phyloP scores from a whole-genome alignment of 192 early-diverging fungal species.

The Phlyctochytrium planicorne region DNA sequence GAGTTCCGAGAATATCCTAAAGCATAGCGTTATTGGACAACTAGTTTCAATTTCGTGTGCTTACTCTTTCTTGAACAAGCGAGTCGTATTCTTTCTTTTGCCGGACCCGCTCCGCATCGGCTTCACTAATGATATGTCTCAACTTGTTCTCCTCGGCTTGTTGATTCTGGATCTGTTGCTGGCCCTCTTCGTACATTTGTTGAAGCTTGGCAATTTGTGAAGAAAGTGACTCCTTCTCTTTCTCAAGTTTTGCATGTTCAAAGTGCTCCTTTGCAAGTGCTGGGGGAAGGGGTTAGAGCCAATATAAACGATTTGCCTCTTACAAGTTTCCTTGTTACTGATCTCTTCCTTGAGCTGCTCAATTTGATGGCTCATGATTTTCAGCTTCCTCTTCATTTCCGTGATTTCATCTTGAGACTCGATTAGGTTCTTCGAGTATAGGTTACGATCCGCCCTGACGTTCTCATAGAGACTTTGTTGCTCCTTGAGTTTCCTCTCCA shows the following conservation, averaged over 20 bases:
- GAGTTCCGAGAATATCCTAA: slow-evolving; percentile 60
- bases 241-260: slow-evolving; percentile 59
- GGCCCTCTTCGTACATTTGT: slow-evolving; percentile 48
- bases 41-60: not conserved
- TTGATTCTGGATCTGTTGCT: slow-evolving; percentile 55
- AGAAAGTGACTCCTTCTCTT: slow-evolving; percentile 58
- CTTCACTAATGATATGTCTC: slow-evolving; percentile 53
- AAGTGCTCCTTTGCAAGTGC: slow-evolving; percentile 60
- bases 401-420: slow-evolving; percentile 61
- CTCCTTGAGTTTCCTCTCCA: slow-evolving; percentile 60
- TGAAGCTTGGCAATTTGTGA: slow-evolving; percentile 55
- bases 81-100: slow-evolving; percentile 62
- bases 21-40: not conserved
- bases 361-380: slow-evolving; percentile 64
- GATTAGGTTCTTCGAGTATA: slow-evolving; percentile 60
- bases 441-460: slow-evolving; percentile 57
- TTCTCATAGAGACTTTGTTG: slow-evolving; percentile 63
- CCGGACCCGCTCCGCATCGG: slow-evolving; percentile 48
- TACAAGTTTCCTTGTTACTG: slow-evolving; percentile 54
- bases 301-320: not conserved
- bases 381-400: slow-evolving; percentile 63
- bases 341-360: slow-evolving; percentile 67
- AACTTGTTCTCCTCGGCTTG: slow-evolving; percentile 59
- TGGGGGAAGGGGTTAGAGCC: slow-evolving; percentile 16
- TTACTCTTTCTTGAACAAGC: slow-evolving; percentile 56